Conservation (phyloP, 345 rosid genomes). For the Boechera stricta region DNA sequence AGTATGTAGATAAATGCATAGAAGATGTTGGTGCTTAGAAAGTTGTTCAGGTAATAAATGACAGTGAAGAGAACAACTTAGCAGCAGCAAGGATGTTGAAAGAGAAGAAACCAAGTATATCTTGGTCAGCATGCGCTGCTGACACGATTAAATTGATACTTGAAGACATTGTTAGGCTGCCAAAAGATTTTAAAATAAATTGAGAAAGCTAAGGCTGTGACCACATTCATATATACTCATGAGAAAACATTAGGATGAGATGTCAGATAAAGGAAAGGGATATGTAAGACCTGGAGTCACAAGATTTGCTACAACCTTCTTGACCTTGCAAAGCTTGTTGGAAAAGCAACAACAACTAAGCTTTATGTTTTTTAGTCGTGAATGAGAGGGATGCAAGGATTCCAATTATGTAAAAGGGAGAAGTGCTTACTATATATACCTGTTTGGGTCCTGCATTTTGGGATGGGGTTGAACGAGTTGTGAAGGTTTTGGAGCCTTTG, state of each 20-base stretch:
- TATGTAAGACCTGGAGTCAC: neutral
- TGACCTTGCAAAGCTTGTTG: slow-evolving; percentile 13
- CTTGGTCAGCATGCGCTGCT: slow-evolving; percentile 19
- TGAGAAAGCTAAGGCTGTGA: neutral
- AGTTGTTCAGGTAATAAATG: slow-evolving; percentile 15
- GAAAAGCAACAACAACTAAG: neutral
- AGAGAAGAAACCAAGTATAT: neutral
- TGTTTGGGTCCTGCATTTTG: slow-evolving; percentile 14
- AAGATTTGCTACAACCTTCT: slow-evolving; percentile 7
- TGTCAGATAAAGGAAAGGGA: neutral
- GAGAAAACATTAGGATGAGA: slow-evolving; percentile 3
- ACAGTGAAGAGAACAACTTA: neutral
- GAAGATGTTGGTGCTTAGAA: neutral
- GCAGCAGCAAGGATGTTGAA: neutral
- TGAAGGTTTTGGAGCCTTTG: slow-evolving; percentile 8
- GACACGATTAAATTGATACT: slow-evolving; percentile 7
- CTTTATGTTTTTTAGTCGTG: neutral
- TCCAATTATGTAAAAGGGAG: neutral
- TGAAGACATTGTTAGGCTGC: neutral
- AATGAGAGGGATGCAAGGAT: slow-evolving; percentile 6
- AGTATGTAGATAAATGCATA: no score
- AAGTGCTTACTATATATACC: neutral
- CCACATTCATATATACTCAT: neutral
- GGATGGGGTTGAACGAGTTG: neutral
- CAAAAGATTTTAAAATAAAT: neutral